Evolutionary conservation across 2,329 filamentous ascomycete genomes (phyloP).

Genomic region (Cyclaneusma minus): DNA sequence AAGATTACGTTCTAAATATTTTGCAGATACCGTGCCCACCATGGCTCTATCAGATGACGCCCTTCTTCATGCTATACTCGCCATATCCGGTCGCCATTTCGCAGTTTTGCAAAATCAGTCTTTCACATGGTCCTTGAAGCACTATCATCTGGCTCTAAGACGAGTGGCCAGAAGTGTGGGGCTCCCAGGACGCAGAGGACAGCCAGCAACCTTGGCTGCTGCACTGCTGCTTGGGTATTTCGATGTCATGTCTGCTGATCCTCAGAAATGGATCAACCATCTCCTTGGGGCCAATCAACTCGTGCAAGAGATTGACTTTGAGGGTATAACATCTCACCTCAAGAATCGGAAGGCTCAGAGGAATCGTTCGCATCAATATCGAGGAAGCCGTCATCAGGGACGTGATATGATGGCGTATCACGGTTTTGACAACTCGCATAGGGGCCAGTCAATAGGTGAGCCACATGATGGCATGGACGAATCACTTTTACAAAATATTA

Average conservation of each 20-base stretch:
- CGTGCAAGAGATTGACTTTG: conserved; percentile 68
- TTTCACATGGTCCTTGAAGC: conserved; percentile 69
- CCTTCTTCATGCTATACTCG: conserved; percentile 79
- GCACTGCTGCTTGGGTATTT: conserved; percentile 80
- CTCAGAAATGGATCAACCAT: conserved; percentile 91
- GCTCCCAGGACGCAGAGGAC: conserved; percentile 49
- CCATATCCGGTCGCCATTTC: conserved; percentile 74
- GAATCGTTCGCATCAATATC: conserved; percentile 13
- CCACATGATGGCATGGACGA: conserved; percentile 34
- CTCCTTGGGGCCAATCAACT: conserved; percentile 71
- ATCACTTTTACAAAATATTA: conserved; percentile 37
- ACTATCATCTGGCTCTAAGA: conserved; percentile 77
- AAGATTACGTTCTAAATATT: conserved; percentile 4
- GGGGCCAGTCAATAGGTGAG: conserved; percentile 23
- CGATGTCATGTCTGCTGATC: conserved; percentile 87
- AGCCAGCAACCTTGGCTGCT: conserved; percentile 74
- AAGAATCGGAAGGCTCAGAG: conserved; percentile 39
- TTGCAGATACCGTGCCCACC: conserved; percentile 60
- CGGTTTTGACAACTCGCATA: conserved; percentile 12
- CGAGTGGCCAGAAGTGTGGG: conserved; percentile 63
- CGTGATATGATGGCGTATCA: conserved; percentile 20
- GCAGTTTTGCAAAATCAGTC: conserved; percentile 63
- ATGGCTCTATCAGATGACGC: conserved; percentile 75
- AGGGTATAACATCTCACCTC: conserved; percentile 54
- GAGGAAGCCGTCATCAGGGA: conserved; percentile 19